Base-by-base conservation (phyloP, 768 basidiomycete genomes). In the Lanmaoa rubissima region DNA sequence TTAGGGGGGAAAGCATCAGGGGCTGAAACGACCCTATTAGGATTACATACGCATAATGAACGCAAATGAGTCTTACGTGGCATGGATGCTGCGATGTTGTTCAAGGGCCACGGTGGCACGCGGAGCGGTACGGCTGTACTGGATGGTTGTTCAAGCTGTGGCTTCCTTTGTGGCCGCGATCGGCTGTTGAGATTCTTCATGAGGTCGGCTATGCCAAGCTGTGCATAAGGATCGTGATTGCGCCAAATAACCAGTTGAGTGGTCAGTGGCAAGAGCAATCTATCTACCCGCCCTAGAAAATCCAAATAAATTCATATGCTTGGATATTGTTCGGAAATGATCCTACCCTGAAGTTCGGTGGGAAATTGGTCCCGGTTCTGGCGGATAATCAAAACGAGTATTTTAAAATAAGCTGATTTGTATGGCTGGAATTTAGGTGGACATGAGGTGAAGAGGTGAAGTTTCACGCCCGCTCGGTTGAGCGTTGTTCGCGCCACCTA, bases 401-500 rank as follows among this genome's bases (percentile, higher is more conserved):
- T 68, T 58, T 74, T 75, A 65, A 81, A 74, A 69, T 84, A 85
- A 16, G 74, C 75, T 39, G 69, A 64, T 69, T 82, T 84, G 69
- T 76, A 74, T 12, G 71, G 73, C 40, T 69, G 61, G 28, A 77
- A 65, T 51, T 68, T 62, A 31, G 73, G 60, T 21, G 78, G 68
- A 63, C 82, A 83, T 44, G 74, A 68, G 35, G 75, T 75, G 67
- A 82, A 82, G 44, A 72, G 70, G 59, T 82, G 78, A 14, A 77
- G 68, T 24, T 74, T 72, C 51, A 82, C 60, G 38, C 78, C 77
- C 34, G 73, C 70, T 24, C 64, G 66, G 52, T 69, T 70, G 50
- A 84, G 77, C 10, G 82, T 82, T 51, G 68, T 74, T 57, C 76
- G 74, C 36, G 80, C 78, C 46, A 79, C 71, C 83, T 84, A 56